A percentile compares a stretch with the other conserved stretches of the same genome.
Evolutionary conservation across 768 basidiomycete genomes (phyloP).

Genomic region (Leccinellum albellum): DNA sequence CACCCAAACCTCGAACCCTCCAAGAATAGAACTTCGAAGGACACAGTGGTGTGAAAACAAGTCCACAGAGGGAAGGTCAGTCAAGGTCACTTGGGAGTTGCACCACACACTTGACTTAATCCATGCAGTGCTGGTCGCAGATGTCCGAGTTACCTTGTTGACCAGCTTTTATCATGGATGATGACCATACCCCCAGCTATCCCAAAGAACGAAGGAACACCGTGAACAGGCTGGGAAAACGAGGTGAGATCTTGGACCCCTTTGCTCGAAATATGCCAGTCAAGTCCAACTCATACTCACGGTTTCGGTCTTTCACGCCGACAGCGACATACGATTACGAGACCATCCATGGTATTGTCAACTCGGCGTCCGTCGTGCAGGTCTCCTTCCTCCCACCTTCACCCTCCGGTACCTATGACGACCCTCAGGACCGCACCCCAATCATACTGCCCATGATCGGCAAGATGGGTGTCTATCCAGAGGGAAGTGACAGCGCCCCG

Average conservation of each 20-base stretch:
- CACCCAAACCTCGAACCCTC: too few relatives aligned
- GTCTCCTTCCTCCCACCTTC: slow-evolving; percentile 23
- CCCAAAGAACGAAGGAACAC: slow-evolving; percentile 30
- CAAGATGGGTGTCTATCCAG: slow-evolving; percentile 19
- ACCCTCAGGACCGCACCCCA: slow-evolving; percentile 12
- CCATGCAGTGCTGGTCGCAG: neutral
- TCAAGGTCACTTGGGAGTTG: too few relatives aligned
- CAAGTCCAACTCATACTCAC: neutral
- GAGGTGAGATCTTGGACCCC: slow-evolving; percentile 10
- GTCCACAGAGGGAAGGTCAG: neutral
- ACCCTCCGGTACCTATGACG: slow-evolving; percentile 8
- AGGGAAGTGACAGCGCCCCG: slow-evolving; percentile 3
- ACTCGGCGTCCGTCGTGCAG: slow-evolving; percentile 21
- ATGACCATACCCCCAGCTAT: slow-evolving; percentile 38
- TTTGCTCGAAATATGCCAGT: too few relatives aligned
- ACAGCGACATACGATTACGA: slow-evolving; percentile 21
- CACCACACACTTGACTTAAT: neutral
- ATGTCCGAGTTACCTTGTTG: neutral
- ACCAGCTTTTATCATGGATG: slow-evolving; percentile 40
- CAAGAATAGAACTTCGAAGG: too few relatives aligned
- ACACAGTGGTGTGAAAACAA: too few relatives aligned
- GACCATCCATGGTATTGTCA: slow-evolving; percentile 22
- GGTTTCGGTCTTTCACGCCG: neutral
- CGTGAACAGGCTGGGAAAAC: slow-evolving; percentile 24
- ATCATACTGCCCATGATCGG: slow-evolving; percentile 27